phyloP scores from a whole-genome alignment of 768 basidiomycete species.

The Psilocybe azurescens region DNA sequence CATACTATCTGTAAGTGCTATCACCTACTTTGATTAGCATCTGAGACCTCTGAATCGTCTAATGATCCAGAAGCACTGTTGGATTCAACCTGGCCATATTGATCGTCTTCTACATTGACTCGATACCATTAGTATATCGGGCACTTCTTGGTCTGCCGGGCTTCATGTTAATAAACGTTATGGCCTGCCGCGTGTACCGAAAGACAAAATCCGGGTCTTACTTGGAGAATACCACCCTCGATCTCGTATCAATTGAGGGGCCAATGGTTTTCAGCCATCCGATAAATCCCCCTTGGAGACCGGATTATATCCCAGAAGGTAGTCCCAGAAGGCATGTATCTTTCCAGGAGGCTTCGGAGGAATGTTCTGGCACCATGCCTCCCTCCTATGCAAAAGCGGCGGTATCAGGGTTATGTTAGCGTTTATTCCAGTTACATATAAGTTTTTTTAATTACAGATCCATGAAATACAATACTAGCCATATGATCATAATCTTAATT shows the following conservation, averaged over 20 bases:
- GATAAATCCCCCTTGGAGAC: background rate
- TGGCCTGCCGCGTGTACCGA: constrained; percentile 3
- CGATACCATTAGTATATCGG: background rate
- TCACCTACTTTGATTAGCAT: background rate
- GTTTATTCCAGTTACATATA: background rate
- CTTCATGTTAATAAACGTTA: constrained; percentile 1
- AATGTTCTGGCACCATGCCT: background rate
- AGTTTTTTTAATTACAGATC: no score
- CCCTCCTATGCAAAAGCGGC: background rate
- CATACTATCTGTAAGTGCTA: constrained; percentile 4
- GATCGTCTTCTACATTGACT: background rate
- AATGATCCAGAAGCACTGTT: background rate
- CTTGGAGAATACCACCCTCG: background rate
- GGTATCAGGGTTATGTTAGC: background rate
- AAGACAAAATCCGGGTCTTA: background rate
- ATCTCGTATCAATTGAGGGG: background rate
- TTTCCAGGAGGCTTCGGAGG: background rate
- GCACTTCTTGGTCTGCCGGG: background rate
- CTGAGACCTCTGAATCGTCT: no score
- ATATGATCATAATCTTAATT: background rate
- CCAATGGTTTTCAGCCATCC: background rate
- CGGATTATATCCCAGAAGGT: background rate
- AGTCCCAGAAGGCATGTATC: background rate
- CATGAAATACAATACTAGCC: background rate
- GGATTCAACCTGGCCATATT: background rate